Conservation (phyloP, 2,329 filamentous ascomycete species). For the Aspergillus transmontanensis region DNA sequence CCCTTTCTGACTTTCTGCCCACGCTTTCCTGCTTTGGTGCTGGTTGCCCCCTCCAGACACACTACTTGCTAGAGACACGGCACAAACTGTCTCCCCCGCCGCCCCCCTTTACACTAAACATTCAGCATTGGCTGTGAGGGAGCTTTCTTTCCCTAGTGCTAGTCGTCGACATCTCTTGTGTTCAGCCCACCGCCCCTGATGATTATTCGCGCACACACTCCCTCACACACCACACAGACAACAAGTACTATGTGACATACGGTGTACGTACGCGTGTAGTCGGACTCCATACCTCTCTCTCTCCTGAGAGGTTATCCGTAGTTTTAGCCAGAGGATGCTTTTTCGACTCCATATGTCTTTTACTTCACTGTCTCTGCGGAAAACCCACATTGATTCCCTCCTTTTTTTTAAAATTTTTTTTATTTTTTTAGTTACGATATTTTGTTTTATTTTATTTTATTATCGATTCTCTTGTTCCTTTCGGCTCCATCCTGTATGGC, state of each 20-base stretch:
- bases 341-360: neutral
- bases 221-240: neutral
- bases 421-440: neutral
- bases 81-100: conserved; percentile 18
- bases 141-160: neutral
- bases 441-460: conserved; percentile 5
- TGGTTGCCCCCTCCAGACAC: conserved; percentile 14
- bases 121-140: conserved; percentile 10
- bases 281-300: neutral
- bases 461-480: neutral
- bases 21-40: conserved; percentile 24
- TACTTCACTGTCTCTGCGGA: neutral
- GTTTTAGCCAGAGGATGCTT: neutral
- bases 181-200: conserved; percentile 9
- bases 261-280: conserved; percentile 6
- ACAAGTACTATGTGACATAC: conserved; percentile 8
- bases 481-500: neutral
- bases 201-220: conserved; percentile 4
- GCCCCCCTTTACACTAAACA: conserved; percentile 8
- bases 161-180: neutral
- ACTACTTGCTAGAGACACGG: conserved; percentile 23
- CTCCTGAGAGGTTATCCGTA: conserved; percentile 1
- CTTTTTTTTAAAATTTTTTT: neutral
- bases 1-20: conserved; percentile 15
- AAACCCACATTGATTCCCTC: neutral